Base-by-base conservation (phyloP, 225 moss, liverwort and hornwort genomes). In the Physcomitrium patens region DNA sequence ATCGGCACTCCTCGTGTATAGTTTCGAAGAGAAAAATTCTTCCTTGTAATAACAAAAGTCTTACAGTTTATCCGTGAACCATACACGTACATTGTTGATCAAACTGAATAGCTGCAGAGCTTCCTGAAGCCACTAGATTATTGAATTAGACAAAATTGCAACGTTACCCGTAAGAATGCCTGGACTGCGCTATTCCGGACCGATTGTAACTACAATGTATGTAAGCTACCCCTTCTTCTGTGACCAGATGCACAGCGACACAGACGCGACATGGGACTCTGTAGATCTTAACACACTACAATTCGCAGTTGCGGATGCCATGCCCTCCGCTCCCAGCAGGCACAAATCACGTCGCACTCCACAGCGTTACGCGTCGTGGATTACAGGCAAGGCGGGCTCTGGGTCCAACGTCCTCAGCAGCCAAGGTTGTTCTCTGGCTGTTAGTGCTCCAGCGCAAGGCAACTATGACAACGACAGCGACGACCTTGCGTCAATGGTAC, bases 401-500 rank as follows among this genome's bases (percentile, higher is more conserved):
- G 11, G 43, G 10, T 45, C 37, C 23, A n/a, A 22, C 26, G 26
- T 26, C 51, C 67, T 67, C 47, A 60, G 22, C 22, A 14, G 17
- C 28, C 49, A 72, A 17, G 27, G 11, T 23, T 13, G 26, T 18
- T 44, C 26, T 43, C 28, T 55, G 42, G 70, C 43, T 24, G 16
- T 41, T 8, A 63, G 43, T 19, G 50, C 42, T 19, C 65, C 76
- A 10, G 65, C 13, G 44, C 77, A 69, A n/a, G 28, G 68, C 73
- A 74, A 72, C 63, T 74, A 81, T 7, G 84, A 83, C 61, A 86
- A 69, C 18, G 86, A 86, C 16, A 91, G 82, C 72, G 89, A 91
- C 18, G 86, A 91, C 77, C 86, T 91, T 12, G 84, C 84, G 16
- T 89, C 86, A 43, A 86, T 89, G 91, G 89, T 91, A 27, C 76